A percentile compares a stretch with the other conserved stretches of the same genome.
Conservation (phyloP, 306 rosid species). For the Chamaecrista fasciculata region DNA sequence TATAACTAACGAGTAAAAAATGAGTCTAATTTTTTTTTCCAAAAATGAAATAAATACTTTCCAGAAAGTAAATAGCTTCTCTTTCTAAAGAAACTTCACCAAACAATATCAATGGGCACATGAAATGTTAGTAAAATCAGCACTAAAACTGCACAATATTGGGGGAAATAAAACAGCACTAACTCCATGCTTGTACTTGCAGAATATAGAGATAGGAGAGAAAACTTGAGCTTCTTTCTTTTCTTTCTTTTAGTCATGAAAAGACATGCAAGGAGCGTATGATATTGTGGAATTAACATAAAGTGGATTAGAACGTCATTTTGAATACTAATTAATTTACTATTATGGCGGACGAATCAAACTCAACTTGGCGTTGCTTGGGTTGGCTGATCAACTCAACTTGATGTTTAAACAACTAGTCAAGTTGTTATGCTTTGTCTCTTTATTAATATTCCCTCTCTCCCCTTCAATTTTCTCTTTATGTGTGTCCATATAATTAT, state of each 20-base stretch:
- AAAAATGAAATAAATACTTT: too few relatives aligned
- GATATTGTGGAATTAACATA: background rate
- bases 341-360: slow-evolving; percentile 37
- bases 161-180: too few relatives aligned
- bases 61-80: too few relatives aligned
- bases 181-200: background rate
- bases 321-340: slow-evolving; percentile 1
- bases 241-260: background rate
- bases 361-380: slow-evolving; percentile 38
- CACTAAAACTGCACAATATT: too few relatives aligned
- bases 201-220: background rate
- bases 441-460: slow-evolving; percentile 5
- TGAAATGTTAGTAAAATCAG: too few relatives aligned
- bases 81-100: too few relatives aligned
- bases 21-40: too few relatives aligned
- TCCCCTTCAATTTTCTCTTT: background rate
- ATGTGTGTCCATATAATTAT: background rate
- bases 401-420: slow-evolving; percentile 39
- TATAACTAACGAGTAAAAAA: too few relatives aligned
- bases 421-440: slow-evolving; percentile 42
- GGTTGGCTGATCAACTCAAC: slow-evolving; percentile 31
- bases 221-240: background rate
- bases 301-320: slow-evolving; percentile 21
- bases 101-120: too few relatives aligned
- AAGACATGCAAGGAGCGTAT: background rate